phyloP scores from a whole-genome alignment of 2,329 filamentous ascomycete genomes.

The Capronia coronata region DNA sequence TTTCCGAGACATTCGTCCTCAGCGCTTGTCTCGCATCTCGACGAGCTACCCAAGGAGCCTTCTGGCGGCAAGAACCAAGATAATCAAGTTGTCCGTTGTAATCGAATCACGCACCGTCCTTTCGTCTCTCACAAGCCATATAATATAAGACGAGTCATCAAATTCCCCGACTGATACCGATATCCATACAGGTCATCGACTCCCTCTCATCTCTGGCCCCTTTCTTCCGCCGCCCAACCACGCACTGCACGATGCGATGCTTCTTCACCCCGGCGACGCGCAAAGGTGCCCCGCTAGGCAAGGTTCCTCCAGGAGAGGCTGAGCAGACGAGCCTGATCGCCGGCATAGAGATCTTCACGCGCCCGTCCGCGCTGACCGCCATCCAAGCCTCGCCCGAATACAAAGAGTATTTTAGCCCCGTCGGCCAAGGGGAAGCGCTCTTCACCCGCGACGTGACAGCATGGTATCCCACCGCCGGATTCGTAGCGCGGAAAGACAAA shows the following conservation, averaged over 20 bases:
- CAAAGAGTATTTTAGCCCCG: slow-evolving; percentile 9
- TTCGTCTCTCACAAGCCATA: no score
- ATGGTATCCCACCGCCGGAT: slow-evolving; percentile 24
- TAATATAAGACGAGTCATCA: no score
- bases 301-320: slow-evolving; percentile 55
- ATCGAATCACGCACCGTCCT: no score
- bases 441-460: slow-evolving; percentile 12
- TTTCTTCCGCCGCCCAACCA: slow-evolving; percentile 17
- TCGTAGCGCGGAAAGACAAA: slow-evolving; percentile 22
- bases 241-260: slow-evolving; percentile 38
- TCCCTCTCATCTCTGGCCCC: neutral
- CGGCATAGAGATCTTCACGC: slow-evolving; percentile 19
- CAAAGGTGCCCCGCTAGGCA: slow-evolving; percentile 95
- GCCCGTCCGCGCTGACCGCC: slow-evolving; percentile 4
- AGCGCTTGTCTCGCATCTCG: no score
- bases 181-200: neutral
- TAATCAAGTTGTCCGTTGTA: no score
- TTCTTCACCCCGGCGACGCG: slow-evolving; percentile 88
- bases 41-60: no score
- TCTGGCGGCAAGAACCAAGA: no score
- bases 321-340: slow-evolving; percentile 12
- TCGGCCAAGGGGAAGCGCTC: slow-evolving; percentile 15
- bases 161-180: no score
- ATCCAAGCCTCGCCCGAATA: slow-evolving; percentile 6
- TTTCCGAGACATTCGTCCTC: no score